phyloP scores from a whole-genome alignment of 2,329 filamentous ascomycete species.

The Calonectria leucothoes region DNA sequence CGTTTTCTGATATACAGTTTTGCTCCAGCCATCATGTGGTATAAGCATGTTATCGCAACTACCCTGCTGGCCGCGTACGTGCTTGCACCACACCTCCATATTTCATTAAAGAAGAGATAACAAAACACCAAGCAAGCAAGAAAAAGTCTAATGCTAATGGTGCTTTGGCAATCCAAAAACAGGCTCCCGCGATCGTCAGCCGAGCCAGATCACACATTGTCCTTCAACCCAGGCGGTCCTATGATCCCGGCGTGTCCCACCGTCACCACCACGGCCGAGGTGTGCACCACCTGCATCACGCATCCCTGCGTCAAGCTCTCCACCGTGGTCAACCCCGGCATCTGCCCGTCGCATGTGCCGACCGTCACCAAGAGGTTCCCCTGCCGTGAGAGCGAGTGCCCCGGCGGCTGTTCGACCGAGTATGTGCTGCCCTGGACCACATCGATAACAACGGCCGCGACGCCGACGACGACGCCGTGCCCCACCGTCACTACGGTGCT shows the following conservation, averaged over 20 bases:
- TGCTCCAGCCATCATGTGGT: slow-evolving; percentile 14
- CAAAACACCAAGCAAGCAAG: background rate
- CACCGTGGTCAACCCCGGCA: slow-evolving; percentile 46
- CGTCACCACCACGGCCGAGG: slow-evolving; percentile 44
- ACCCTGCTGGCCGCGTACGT: slow-evolving; percentile 15
- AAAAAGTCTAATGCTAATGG: background rate
- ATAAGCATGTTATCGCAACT: background rate
- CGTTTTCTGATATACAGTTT: background rate
- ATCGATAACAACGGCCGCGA: slow-evolving; percentile 11
- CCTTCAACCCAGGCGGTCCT: slow-evolving; percentile 4
- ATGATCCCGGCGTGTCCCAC: slow-evolving; percentile 45
- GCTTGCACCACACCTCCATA: background rate
- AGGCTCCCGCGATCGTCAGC: slow-evolving; percentile 4
- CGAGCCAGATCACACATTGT: background rate
- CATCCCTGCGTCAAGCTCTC: slow-evolving; percentile 44
- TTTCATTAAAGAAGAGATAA: background rate
- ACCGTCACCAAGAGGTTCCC: slow-evolving; percentile 42
- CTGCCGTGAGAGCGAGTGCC: slow-evolving; percentile 35
- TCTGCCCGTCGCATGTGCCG: slow-evolving; percentile 42
- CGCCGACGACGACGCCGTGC: slow-evolving; percentile 34
- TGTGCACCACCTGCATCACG: slow-evolving; percentile 49
- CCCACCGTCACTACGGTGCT: slow-evolving; percentile 48
- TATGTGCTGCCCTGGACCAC: slow-evolving; percentile 36
- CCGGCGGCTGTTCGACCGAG: slow-evolving; percentile 37
- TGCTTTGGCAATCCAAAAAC: background rate